Evolutionary conservation across 2,329 filamentous ascomycete species (phyloP), one percentile per base, ranked within the genome.

Genomic region (Stachybotrys elegans): DNA sequence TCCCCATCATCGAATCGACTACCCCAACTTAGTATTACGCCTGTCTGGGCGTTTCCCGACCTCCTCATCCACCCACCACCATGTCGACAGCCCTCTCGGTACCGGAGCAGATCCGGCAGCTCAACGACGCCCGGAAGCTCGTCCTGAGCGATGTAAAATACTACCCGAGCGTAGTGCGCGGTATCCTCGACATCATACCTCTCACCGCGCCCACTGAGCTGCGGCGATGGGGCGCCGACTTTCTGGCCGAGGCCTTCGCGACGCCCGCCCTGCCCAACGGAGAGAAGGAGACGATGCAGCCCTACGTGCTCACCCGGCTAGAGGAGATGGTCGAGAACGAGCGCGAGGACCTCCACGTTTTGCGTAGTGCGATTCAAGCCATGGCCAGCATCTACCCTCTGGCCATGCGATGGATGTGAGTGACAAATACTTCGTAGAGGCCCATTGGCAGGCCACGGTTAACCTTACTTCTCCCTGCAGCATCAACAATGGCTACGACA

Each of bases 221-320:
- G 57, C 86, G 90, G 66, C 76, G 91, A 84, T 98, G 93, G 93
- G 93, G 92, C 21, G 85, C 91, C 50, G 91, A 96, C 49, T 98
- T 98, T 61, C 75, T 98, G 35, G 90, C 92, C 45, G 93, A 98
- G 71, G 90, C 91, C 3, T 97, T 98, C 69, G 86, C 93, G 45
- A 94, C 88, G 48, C 93, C 94, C n/a, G 81, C 86, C 19, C 75
- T 97, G 56, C 72, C 84, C 17, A 73, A 80, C 47, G 76, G 84
- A 42, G 83, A 87, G 63, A 98, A 97, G 73, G 88, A 84, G 72
- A 83, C 82, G 48, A 74, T 93, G 68, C 83, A 84, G 53, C 73
- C 88, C 47, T 78, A 81, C 48, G 88, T 95, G 47, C 69, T 98
- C 57, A 84, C 89, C 54, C 87, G 85, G 21, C 67, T 98, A 52